phyloP scores from a whole-genome alignment of 345 rosid species.

The Corchorus capsularis region DNA sequence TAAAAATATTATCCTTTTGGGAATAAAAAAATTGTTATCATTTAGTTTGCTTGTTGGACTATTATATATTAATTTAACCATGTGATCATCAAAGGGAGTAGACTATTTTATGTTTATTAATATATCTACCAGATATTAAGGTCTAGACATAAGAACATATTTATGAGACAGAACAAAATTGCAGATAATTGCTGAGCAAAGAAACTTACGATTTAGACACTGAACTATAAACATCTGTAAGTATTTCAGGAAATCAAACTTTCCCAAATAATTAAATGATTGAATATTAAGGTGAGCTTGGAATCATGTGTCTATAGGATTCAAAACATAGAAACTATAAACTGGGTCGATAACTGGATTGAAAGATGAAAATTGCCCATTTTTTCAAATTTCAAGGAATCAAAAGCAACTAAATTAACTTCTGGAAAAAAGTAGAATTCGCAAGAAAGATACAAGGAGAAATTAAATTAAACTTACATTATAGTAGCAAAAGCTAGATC shows the following conservation, averaged over 20 bases:
- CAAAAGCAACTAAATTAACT: neutral
- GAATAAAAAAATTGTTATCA: too few species aligned
- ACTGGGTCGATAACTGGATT: neutral
- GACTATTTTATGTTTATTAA: too few species aligned
- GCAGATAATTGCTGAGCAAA: neutral
- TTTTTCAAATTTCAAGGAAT: neutral
- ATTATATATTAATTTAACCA: too few species aligned
- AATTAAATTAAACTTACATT: neutral
- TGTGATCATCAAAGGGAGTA: too few species aligned
- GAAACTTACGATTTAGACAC: conserved; percentile 32
- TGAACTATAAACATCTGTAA: neutral
- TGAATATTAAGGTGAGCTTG: neutral
- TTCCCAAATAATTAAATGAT: neutral
- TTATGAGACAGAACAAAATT: neutral
- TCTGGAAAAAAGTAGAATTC: neutral
- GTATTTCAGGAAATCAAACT: neutral
- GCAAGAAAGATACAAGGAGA: neutral
- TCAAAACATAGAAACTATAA: neutral
- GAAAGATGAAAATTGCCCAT: neutral
- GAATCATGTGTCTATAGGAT: neutral
- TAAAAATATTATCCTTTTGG: too few species aligned
- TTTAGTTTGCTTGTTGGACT: too few species aligned
- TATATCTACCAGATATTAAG: neutral
- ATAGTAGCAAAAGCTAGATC: conserved; percentile 6
- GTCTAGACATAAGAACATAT: neutral